These are phyloP conservation scores for Cucurbita argyrosperma DNA, from an alignment of 306 rosid genomes.

Conservation along the genomic window DNA sequence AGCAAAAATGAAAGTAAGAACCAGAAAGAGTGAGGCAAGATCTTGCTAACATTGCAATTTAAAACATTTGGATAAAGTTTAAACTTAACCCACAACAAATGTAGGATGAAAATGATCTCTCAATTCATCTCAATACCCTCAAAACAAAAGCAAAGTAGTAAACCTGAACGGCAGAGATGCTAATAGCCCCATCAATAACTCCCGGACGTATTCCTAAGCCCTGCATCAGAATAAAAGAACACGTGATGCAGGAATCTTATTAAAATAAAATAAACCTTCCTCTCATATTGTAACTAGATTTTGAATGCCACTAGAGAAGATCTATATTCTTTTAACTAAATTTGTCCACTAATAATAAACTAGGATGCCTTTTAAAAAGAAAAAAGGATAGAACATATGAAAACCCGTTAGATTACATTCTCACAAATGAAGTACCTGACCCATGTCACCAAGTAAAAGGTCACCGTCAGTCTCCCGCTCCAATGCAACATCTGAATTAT, in stretches of 20 bases:
- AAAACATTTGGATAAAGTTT: background rate
- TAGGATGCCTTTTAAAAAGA: background rate
- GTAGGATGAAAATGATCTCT: background rate
- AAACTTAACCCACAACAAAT: background rate
- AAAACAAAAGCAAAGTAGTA: background rate
- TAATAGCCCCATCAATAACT: constrained; percentile 81
- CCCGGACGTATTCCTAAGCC: constrained; percentile 89
- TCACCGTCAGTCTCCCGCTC: constrained; percentile 92
- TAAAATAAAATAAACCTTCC: background rate
- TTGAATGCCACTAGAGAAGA: background rate
- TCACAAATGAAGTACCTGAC: constrained; percentile 45
- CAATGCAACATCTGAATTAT: constrained; percentile 45
- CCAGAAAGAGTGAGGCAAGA: background rate
- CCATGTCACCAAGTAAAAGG: constrained; percentile 87
- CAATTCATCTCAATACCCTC: background rate
- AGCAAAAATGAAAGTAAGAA: background rate
- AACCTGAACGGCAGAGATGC: constrained; percentile 95
- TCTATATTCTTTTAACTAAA: background rate
- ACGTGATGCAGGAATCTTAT: background rate
- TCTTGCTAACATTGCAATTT: background rate
- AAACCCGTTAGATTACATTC: background rate
- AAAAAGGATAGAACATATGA: background rate
- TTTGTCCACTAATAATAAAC: background rate
- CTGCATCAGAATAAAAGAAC: constrained; percentile 25
- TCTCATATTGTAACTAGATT: background rate